Percentiles rank a stretch among this genome's conserved stretches.
Evolutionary conservation across 2,329 filamentous ascomycete genomes (phyloP).

Genomic region (Ambrosiella xylebori): DNA sequence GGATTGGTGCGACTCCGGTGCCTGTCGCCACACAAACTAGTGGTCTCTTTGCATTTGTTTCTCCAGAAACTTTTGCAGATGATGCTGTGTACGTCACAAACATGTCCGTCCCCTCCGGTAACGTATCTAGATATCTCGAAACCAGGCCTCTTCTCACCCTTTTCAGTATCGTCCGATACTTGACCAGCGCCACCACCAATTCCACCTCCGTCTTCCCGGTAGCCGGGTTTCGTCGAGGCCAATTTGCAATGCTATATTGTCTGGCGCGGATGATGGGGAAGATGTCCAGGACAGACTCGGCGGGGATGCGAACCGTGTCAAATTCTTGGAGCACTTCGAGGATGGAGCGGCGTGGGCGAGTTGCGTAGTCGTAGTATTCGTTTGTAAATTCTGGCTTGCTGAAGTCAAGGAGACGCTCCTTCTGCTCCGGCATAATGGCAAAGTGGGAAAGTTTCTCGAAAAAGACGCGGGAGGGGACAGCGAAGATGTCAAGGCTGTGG

Average conservation of each 20-base stretch:
- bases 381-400: constrained; percentile 63
- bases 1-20: constrained; percentile 73
- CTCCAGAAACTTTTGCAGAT: constrained; percentile 37
- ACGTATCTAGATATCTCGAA: constrained; percentile 62
- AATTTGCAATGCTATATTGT: constrained; percentile 79
- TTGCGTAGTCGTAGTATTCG: constrained; percentile 92
- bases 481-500: constrained; percentile 74
- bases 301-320: constrained; percentile 63
- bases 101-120: constrained; percentile 29
- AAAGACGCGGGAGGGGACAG: constrained; percentile 76
- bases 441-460: constrained; percentile 65
- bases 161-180: constrained; percentile 76
- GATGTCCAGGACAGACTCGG: constrained; percentile 50
- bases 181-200: constrained; percentile 71
- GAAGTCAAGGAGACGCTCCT: constrained; percentile 70
- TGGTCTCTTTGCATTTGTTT: constrained; percentile 31
- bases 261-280: constrained; percentile 75
- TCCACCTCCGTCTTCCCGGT: constrained; percentile 33
- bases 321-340: constrained; percentile 89
- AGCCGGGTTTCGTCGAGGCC: constrained; percentile 8
- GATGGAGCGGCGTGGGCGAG: constrained; percentile 74
- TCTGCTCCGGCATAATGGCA: constrained; percentile 53
- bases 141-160: constrained; percentile 75
- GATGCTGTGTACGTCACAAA: constrained; percentile 7
- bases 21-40: constrained; percentile 69